phyloP scores from a whole-genome alignment of 2,329 filamentous ascomycete genomes.

The Neonectria magnoliae region DNA sequence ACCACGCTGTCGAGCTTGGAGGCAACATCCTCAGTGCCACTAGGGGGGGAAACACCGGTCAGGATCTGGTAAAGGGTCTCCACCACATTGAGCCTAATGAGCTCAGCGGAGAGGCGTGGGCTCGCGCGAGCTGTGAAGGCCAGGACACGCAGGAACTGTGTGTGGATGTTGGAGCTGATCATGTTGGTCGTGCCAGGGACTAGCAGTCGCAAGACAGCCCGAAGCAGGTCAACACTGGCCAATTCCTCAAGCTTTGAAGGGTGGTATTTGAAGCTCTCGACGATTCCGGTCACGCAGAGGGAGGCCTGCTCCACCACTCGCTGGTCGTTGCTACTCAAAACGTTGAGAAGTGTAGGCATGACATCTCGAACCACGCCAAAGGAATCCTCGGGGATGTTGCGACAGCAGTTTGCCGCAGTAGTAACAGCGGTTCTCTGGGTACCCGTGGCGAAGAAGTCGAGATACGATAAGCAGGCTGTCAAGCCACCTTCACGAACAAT shows the following conservation, averaged over 20 bases:
- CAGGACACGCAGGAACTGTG: slow-evolving; percentile 91
- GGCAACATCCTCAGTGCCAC: slow-evolving; percentile 78
- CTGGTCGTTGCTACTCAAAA: slow-evolving; percentile 91
- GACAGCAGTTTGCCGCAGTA: slow-evolving; percentile 97
- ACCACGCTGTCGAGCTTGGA: slow-evolving; percentile 94
- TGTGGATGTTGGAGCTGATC: slow-evolving; percentile 93
- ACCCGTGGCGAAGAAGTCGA: slow-evolving; percentile 97
- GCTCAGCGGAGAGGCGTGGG: slow-evolving; percentile 84
- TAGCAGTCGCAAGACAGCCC: slow-evolving; percentile 84
- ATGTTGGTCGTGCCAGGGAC: slow-evolving; percentile 95
- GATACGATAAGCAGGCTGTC: slow-evolving; percentile 92
- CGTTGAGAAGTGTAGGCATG: slow-evolving; percentile 94
- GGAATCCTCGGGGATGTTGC: slow-evolving; percentile 93
- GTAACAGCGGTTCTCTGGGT: slow-evolving; percentile 97
- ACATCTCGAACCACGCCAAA: slow-evolving; percentile 93
- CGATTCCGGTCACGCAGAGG: slow-evolving; percentile 92
- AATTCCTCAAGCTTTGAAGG: slow-evolving; percentile 90
- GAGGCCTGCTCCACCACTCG: slow-evolving; percentile 97
- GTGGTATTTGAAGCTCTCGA: slow-evolving; percentile 95
- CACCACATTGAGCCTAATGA: slow-evolving; percentile 96
- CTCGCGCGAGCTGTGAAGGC: slow-evolving; percentile 92
- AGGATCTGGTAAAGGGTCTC: slow-evolving; percentile 98
- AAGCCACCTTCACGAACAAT: slow-evolving; percentile 96
- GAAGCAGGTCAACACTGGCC: slow-evolving; percentile 86
- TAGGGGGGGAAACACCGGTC: slow-evolving; percentile 92